phyloP scores from a whole-genome alignment of 2,329 filamentous ascomycete genomes.

The Pleomassaria siparia region DNA sequence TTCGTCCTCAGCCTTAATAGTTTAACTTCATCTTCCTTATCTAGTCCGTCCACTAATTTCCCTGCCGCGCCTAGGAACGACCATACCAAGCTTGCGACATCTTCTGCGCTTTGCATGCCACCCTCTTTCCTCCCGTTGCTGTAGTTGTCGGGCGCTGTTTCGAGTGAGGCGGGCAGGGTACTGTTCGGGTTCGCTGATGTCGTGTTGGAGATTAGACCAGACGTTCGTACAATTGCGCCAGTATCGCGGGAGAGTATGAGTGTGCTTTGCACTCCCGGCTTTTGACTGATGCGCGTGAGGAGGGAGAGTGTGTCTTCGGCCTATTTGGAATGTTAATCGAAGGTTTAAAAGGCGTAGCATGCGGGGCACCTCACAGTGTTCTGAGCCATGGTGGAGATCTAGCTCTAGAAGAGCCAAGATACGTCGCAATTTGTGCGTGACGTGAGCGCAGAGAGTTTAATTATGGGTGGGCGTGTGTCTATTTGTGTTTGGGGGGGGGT shows the following conservation, averaged over 20 bases:
- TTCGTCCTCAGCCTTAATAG: constrained; percentile 76
- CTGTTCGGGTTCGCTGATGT: constrained; percentile 50
- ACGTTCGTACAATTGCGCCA: constrained; percentile 74
- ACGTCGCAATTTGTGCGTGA: neutral
- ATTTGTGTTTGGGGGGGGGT: too few relatives aligned
- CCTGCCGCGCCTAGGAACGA: constrained; percentile 71
- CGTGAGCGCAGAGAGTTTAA: neutral
- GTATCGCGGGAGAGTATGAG: constrained; percentile 72
- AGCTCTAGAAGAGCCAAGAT: neutral
- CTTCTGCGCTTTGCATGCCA: constrained; percentile 64
- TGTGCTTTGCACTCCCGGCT: constrained; percentile 76
- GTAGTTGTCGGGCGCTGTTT: constrained; percentile 33
- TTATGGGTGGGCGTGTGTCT: neutral
- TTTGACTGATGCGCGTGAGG: constrained; percentile 71
- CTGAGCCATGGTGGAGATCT: constrained; percentile 25
- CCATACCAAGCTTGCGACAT: constrained; percentile 76
- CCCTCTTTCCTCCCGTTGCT: constrained; percentile 41
- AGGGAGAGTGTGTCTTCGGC: constrained; percentile 63
- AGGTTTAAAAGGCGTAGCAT: neutral
- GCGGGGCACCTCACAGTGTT: constrained; percentile 21
- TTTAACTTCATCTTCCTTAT: constrained; percentile 76
- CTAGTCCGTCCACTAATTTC: constrained; percentile 69
- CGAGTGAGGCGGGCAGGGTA: constrained; percentile 38
- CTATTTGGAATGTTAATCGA: constrained; percentile 17
- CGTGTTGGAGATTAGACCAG: constrained; percentile 66